A percentile compares a stretch with the other conserved stretches of the same genome.
phyloP scores from a whole-genome alignment of 2,329 filamentous ascomycete species.

The Colletotrichum lini region DNA sequence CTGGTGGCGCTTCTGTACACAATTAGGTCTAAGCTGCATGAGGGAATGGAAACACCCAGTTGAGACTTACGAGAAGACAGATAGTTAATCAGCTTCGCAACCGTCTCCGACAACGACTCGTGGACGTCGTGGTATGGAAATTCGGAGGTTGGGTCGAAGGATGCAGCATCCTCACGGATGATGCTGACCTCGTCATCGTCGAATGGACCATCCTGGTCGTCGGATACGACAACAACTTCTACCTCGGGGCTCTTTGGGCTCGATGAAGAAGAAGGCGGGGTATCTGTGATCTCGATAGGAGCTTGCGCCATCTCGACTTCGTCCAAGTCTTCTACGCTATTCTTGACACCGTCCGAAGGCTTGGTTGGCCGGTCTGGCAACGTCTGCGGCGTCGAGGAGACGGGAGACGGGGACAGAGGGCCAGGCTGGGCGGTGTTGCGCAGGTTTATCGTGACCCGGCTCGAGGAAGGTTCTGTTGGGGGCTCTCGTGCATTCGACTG shows the following conservation, averaged over 20 bases:
- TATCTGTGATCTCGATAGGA: constrained; percentile 46
- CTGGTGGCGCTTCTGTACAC: constrained; percentile 56
- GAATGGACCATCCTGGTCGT: constrained; percentile 48
- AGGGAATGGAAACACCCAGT: not conserved
- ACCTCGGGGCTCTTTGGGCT: constrained; percentile 60
- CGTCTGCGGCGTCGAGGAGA: constrained; percentile 55
- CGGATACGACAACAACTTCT: constrained; percentile 58
- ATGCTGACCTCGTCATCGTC: constrained; percentile 50
- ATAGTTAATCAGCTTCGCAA: constrained; percentile 56
- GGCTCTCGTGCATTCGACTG: constrained; percentile 51
- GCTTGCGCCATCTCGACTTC: constrained; percentile 55
- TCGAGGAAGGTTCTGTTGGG: constrained; percentile 63
- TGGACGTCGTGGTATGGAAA: constrained; percentile 62
- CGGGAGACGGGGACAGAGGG: constrained; percentile 59
- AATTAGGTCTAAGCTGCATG: constrained; percentile 45
- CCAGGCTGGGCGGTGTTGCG: constrained; percentile 61
- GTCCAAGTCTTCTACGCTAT: constrained; percentile 61
- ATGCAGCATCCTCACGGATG: constrained; percentile 32
- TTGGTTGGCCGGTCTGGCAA: constrained; percentile 33
- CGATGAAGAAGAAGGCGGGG: constrained; percentile 54
- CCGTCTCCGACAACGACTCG: constrained; percentile 50
- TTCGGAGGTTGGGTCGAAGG: constrained; percentile 58
- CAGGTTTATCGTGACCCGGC: constrained; percentile 73
- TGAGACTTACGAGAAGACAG: constrained; percentile 48
- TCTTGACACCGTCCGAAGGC: constrained; percentile 49